Evolutionary conservation across 345 rosid species (phyloP).

Genomic region (Bruguiera sexangula): DNA sequence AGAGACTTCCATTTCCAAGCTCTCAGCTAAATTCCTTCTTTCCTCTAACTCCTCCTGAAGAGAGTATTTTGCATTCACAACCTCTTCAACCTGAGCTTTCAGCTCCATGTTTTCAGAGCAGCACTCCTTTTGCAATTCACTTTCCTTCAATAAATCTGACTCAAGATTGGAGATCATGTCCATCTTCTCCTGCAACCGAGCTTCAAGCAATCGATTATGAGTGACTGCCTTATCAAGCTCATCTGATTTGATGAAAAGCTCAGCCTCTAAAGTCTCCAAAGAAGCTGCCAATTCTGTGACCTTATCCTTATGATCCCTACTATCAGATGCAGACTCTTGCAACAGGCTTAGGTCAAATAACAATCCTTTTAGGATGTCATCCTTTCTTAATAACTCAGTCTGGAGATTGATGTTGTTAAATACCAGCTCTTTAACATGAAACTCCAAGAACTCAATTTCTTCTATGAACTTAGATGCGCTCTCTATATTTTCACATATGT

Average conservation of each 20-base stretch:
- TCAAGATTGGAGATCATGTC: conserved; percentile 48
- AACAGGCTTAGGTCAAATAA: conserved; percentile 78
- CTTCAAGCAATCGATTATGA: conserved; percentile 49
- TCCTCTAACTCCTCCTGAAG: conserved; percentile 54
- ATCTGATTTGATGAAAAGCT: conserved; percentile 51
- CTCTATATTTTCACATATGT: conserved; percentile 45
- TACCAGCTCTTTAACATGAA: conserved; percentile 43
- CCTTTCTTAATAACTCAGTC: conserved; percentile 71
- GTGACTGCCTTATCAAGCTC: conserved; percentile 58
- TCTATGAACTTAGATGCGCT: conserved; percentile 43
- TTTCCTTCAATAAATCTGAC: conserved; percentile 35
- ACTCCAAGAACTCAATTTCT: conserved; percentile 52
- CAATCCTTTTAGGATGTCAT: conserved; percentile 73
- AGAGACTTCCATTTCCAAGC: conserved; percentile 67
- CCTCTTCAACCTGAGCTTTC: conserved; percentile 47
- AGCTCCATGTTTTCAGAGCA: conserved; percentile 49
- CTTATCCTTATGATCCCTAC: conserved; percentile 76
- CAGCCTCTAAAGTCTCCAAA: conserved; percentile 63
- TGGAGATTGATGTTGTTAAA: conserved; percentile 55
- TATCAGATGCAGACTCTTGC: conserved; percentile 85
- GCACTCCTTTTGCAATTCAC: conserved; percentile 30
- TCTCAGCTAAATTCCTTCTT: conserved; percentile 46
- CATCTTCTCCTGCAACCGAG: conserved; percentile 62
- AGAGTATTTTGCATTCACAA: conserved; percentile 43
- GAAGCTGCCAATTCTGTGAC: conserved; percentile 58